Conservation (phyloP, 192 early-diverging fungal genomes). For the Geranomyces michiganensis region DNA sequence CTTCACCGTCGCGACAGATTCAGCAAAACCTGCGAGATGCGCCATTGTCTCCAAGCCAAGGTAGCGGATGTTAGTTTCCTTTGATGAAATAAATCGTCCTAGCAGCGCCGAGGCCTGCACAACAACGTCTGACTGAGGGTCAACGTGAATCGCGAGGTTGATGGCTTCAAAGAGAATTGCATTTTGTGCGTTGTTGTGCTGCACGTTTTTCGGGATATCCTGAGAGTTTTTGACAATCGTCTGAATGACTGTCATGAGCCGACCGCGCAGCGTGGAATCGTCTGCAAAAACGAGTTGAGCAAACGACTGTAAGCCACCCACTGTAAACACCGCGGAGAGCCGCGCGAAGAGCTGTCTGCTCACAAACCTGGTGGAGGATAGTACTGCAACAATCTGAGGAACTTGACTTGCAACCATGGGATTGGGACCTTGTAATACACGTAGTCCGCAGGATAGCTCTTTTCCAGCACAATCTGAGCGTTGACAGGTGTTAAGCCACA, state of each 20-base stretch:
- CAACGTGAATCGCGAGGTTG: slow-evolving; percentile 91
- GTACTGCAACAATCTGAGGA: slow-evolving; percentile 92
- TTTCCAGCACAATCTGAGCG: slow-evolving; percentile 76
- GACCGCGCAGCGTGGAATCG: slow-evolving; percentile 13
- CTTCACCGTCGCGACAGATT: slow-evolving; percentile 83
- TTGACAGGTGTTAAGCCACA: neutral
- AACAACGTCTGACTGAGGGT: slow-evolving; percentile 84
- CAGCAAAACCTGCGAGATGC: slow-evolving; percentile 71
- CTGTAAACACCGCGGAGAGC: neutral
- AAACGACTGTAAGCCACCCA: neutral
- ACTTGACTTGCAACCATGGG: slow-evolving; percentile 98
- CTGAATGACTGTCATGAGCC: slow-evolving; percentile 74
- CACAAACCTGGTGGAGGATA: slow-evolving; percentile 81
- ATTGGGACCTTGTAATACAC: slow-evolving; percentile 97
- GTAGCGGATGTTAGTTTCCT: slow-evolving; percentile 98
- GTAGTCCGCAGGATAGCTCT: slow-evolving; percentile 82
- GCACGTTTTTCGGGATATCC: slow-evolving; percentile 91
- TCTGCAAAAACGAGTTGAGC: slow-evolving; percentile 4
- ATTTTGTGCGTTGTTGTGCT: slow-evolving; percentile 98
- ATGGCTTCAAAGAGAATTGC: slow-evolving; percentile 97
- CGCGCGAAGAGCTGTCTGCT: neutral
- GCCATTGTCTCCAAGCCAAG: slow-evolving; percentile 97
- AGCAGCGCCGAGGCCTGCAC: slow-evolving; percentile 82
- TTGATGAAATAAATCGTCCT: slow-evolving; percentile 87
- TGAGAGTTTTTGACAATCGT: slow-evolving; percentile 76